phyloP scores from a whole-genome alignment of 108 stramenopile species.

The Phaeodactylum tricornutum region DNA sequence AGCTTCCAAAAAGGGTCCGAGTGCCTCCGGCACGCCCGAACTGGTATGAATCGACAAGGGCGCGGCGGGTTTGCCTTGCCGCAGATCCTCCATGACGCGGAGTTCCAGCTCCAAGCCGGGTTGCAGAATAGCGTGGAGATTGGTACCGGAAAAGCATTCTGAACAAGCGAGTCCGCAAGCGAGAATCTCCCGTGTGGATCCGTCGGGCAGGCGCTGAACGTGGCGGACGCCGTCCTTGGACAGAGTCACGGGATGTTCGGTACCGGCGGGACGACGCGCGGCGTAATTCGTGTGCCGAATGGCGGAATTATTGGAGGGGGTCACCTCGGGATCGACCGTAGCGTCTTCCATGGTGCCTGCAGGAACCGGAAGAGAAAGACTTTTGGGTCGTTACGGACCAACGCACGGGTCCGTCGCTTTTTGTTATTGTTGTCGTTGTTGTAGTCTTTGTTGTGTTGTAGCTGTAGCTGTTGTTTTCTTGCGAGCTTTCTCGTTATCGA shows the following conservation, averaged over 20 bases:
- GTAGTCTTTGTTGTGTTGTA: too few species aligned
- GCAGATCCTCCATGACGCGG: conserved; percentile 23
- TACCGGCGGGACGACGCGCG: conserved; percentile 9
- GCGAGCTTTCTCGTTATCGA: too few species aligned
- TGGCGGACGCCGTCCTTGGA: conserved; percentile 20
- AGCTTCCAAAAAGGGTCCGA: conserved; percentile 26
- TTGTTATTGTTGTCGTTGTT: too few species aligned
- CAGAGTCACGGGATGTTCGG: conserved; percentile 5
- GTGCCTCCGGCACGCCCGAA: conserved; percentile 27
- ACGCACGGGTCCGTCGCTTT: too few species aligned
- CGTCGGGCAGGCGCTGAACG: conserved; percentile 16
- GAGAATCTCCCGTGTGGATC: conserved; percentile 25
- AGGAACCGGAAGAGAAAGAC: too few species aligned
- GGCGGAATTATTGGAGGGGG: conserved; percentile 5
- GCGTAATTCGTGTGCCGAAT: too few species aligned
- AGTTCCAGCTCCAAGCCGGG: conserved; percentile 37
- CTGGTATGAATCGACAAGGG: conserved; percentile 46
- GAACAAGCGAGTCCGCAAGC: conserved; percentile 41
- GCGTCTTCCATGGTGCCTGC: too few species aligned
- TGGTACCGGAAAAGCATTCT: conserved; percentile 39
- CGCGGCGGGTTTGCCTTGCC: conserved; percentile 21
- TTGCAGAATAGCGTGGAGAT: conserved; percentile 22
- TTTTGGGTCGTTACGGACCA: too few species aligned
- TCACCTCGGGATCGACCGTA: too few species aligned
- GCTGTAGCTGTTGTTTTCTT: too few species aligned